Conservation (phyloP, 768 basidiomycete species). For the Rhizopogon vulgaris region DNA sequence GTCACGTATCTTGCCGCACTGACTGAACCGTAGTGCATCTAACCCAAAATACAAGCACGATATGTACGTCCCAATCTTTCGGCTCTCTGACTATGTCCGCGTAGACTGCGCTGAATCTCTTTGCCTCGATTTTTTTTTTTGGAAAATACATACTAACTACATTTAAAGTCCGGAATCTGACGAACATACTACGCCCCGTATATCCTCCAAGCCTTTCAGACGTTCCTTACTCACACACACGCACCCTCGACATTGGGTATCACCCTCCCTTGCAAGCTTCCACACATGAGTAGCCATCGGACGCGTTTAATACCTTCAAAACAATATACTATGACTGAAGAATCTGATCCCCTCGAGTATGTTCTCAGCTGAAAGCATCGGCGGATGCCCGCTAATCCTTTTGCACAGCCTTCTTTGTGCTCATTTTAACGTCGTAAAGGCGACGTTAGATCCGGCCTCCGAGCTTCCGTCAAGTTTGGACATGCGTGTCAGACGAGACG, state of each 20-base stretch:
- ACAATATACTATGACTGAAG: conserved; percentile 9
- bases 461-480: conserved; percentile 39
- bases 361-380: neutral
- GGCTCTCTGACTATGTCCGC: neutral
- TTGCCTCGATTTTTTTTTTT: neutral
- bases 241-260: conserved; percentile 9
- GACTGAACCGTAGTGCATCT: neutral
- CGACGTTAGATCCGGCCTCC: conserved; percentile 15
- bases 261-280: conserved; percentile 11
- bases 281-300: conserved; percentile 10
- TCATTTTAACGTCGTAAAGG: conserved; percentile 28
- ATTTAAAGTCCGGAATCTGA: conserved; percentile 17
- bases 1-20: neutral
- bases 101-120: conserved; percentile 3
- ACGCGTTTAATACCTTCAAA: conserved; percentile 22
- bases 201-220: conserved; percentile 3
- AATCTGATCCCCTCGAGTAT: conserved; percentile 24
- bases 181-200: conserved; percentile 8
- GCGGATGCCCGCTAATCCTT: conserved; percentile 5
- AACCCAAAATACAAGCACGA: conserved; percentile 18
- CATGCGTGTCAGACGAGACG: conserved; percentile 40
- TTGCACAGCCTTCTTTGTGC: conserved; percentile 23
- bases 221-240: conserved; percentile 5
- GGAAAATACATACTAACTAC: conserved; percentile 9
- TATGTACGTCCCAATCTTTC: conserved; percentile 16